phyloP scores from a whole-genome alignment of 2,329 filamentous ascomycete genomes.

The Ophiostoma sp. region DNA sequence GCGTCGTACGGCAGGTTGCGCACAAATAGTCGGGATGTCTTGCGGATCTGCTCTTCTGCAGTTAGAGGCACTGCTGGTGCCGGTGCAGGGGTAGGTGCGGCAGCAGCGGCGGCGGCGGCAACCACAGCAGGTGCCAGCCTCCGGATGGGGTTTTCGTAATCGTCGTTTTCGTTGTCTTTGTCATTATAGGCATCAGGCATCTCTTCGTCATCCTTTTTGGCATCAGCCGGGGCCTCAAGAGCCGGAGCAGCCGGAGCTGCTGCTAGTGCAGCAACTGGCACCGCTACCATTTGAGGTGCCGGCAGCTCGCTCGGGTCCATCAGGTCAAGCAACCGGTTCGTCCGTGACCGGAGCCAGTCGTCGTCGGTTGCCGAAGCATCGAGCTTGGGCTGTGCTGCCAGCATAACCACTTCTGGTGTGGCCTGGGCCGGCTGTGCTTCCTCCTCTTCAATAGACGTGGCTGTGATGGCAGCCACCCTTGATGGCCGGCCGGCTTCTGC shows the following conservation, averaged over 20 bases:
- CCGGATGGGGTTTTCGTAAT: constrained; percentile 1
- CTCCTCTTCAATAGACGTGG: constrained; percentile 27
- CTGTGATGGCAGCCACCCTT: constrained; percentile 26
- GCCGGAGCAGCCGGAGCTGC: constrained; percentile 8
- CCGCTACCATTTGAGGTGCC: constrained; percentile 23
- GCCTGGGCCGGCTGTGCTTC: constrained; percentile 16
- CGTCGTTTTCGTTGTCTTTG: not conserved
- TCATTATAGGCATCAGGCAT: constrained; percentile 29
- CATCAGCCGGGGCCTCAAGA: not conserved
- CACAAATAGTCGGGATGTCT: constrained; percentile 79
- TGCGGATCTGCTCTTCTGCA: constrained; percentile 62
- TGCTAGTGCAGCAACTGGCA: constrained; percentile 23
- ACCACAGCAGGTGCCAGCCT: constrained; percentile 12
- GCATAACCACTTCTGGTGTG: not conserved
- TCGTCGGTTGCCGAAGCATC: constrained; percentile 62
- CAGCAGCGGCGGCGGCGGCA: not conserved
- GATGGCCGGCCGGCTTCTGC: not conserved
- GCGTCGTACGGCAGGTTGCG: constrained; percentile 83
- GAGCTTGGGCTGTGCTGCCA: constrained; percentile 20
- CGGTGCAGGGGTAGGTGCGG: not conserved
- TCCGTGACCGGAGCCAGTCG: constrained; percentile 90
- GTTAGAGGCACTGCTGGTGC: constrained; percentile 38
- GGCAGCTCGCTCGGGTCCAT: constrained; percentile 68
- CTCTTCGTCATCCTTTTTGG: constrained; percentile 28
- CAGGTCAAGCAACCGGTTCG: constrained; percentile 81